These are phyloP conservation scores for Citrus sinensis DNA, from an alignment of 345 rosid species.

Conservation along the genomic window DNA sequence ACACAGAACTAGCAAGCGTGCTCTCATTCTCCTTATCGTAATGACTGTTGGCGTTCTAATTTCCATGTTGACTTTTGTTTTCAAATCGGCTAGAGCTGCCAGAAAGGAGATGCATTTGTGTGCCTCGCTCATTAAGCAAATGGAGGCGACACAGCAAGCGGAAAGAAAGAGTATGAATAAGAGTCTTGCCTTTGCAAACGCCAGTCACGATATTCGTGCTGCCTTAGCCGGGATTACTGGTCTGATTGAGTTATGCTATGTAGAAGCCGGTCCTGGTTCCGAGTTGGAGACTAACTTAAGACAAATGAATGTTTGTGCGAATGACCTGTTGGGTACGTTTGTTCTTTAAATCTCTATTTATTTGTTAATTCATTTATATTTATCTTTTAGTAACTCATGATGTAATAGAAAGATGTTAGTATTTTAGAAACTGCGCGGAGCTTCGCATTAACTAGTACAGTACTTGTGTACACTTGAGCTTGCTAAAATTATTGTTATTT, in stretches of 20 bases:
- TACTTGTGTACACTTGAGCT: neutral
- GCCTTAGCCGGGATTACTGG: slow-evolving; percentile 61
- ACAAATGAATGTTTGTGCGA: slow-evolving; percentile 44
- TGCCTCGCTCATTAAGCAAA: slow-evolving; percentile 55
- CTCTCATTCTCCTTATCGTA: slow-evolving; percentile 28
- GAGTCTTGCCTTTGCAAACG: slow-evolving; percentile 64
- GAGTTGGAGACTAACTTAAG: slow-evolving; percentile 38
- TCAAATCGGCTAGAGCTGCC: slow-evolving; percentile 35
- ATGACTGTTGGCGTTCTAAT: slow-evolving; percentile 22
- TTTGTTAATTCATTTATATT: neutral
- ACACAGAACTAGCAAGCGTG: slow-evolving; percentile 15
- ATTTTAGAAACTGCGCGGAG: too few relatives aligned
- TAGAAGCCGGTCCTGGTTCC: slow-evolving; percentile 38
- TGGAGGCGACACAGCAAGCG: slow-evolving; percentile 77
- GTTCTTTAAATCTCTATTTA: neutral
- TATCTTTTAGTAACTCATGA: too few relatives aligned
- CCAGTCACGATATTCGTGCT: slow-evolving; percentile 79
- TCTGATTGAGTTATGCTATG: slow-evolving; percentile 41
- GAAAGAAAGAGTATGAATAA: slow-evolving; percentile 75
- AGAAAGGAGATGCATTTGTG: slow-evolving; percentile 46
- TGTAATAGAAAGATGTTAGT: too few relatives aligned
- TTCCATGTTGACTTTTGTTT: slow-evolving; percentile 27
- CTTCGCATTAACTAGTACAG: too few relatives aligned
- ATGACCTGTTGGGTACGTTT: slow-evolving; percentile 55
- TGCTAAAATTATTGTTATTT: neutral